Evolutionary conservation across 345 rosid genomes (phyloP), one percentile per base, ranked within the genome.

Genomic region (Citrus unshiu): DNA sequence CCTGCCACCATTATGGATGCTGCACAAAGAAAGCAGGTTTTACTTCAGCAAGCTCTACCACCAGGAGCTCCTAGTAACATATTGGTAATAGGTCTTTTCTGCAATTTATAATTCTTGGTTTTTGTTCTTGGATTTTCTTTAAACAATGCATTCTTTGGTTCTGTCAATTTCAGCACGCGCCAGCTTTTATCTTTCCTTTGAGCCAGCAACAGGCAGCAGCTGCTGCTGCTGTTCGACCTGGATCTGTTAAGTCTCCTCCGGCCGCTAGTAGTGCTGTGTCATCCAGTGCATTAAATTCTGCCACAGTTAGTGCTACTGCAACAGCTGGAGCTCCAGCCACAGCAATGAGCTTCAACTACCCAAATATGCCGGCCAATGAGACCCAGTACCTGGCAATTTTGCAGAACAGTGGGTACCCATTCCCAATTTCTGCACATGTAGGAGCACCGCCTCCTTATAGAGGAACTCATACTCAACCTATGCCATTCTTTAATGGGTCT

Each of bases 351-450:
- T 94, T 93, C 84, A 94, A 87, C 82, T 97, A 93, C 83, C 88
- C 97, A 1, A 91, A 81, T 80, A 86, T 94, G 84, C 90, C 95
- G 0, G 95, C 92, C 61, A 93, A 84, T 78, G 99, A 97, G 81
- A 87, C 98, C 35, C 99, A 90, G 76, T 97, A 92, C 85, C 82
- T 97, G 82, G 98, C 99, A 9, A 86, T 97, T 74, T 73, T 97
- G 86, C 99, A 88, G 89, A 97, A 93, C 77, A 90, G 88, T 75
- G 89, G 84, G 16, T 97, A 91, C 66, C 87, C 98, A 2, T 94
- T 92, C 87, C 91, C 98, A 14, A 88, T 94, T 63, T 94, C 99
- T 21, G 86, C 98, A 10, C 99, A 94, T 86, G 93, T 97, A 37
- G 97, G 97, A 29, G 82, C 95, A 40, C 84, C 88, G 0, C 90